Conservation (phyloP, 1,284 basidiomycete genomes). For the Cutaneotrichosporon sp. region DNA sequence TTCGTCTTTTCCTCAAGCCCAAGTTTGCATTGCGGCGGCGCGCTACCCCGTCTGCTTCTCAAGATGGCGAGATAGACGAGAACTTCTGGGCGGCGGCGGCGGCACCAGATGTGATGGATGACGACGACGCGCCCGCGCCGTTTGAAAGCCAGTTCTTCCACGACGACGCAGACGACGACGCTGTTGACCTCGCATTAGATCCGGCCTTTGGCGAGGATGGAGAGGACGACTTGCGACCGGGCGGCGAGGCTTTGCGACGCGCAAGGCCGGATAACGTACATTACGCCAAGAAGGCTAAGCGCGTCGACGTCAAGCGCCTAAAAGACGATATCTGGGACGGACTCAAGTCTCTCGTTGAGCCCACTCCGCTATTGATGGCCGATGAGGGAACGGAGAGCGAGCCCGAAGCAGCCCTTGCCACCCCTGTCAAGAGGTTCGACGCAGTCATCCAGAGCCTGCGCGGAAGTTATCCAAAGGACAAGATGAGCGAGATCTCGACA, state of each 20-base stretch:
- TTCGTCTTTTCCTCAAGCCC: slow-evolving; percentile 92
- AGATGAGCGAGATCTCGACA: slow-evolving; percentile 97
- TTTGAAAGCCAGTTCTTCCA: slow-evolving; percentile 98
- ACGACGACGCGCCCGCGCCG: slow-evolving; percentile 65
- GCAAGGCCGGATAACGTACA: slow-evolving; percentile 87
- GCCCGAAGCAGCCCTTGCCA: slow-evolving; percentile 53
- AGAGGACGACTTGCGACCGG: slow-evolving; percentile 75
- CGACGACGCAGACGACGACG: slow-evolving; percentile 78
- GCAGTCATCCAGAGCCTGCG: slow-evolving; percentile 80
- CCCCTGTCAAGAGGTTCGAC: slow-evolving; percentile 71
- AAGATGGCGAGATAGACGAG: slow-evolving; percentile 77
- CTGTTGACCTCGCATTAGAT: slow-evolving; percentile 62
- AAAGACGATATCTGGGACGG: slow-evolving; percentile 99
- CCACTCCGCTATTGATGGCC: not conserved
- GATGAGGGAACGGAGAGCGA: slow-evolving; percentile 9
- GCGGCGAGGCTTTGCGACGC: slow-evolving; percentile 68
- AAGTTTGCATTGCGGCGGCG: slow-evolving; percentile 85
- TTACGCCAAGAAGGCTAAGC: slow-evolving; percentile 92
- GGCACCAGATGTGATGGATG: slow-evolving; percentile 68
- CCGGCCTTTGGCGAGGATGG: slow-evolving; percentile 53
- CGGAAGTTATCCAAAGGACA: slow-evolving; percentile 80
- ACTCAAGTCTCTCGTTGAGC: slow-evolving; percentile 61
- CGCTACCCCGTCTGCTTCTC: slow-evolving; percentile 49
- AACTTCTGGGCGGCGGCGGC: slow-evolving; percentile 94
- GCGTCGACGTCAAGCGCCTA: slow-evolving; percentile 92